Base-by-base conservation (phyloP, 441 rosid genomes). In the Pelargonium exstipulatum region DNA sequence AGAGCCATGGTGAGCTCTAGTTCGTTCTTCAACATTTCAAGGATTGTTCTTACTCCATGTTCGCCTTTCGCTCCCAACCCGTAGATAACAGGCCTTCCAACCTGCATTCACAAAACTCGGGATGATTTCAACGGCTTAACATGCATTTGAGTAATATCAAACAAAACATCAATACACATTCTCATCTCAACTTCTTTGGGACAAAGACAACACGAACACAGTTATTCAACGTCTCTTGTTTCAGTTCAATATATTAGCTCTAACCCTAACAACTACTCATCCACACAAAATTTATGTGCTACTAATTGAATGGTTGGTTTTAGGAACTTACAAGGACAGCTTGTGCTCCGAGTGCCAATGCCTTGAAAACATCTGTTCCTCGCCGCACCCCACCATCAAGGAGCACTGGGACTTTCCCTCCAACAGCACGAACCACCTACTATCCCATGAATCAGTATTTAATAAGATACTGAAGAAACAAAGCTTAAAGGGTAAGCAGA, bases 271-370 rank as follows among this genome's bases (percentile, higher is more conserved):
- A 46, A 46, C 4, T 32, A 32, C 6, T 32, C 37, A 3, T 32
- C 14, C 13, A 46, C n/a, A 46, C 53, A 46, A 48, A 48, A 13
- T 4, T 1, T n/a, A 12, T 48, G 4, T 48, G 55, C 55, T 14
- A 48, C 55, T 14, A 48, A n/a, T 48, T 48, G n/a, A 12, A 48
- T 10, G 55, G 55, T 48, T 14, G 16, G 55, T 12, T 48, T 48
- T 6, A 48, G 16, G 55, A 48, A 78, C 99, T 83, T 80, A 95
- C 99, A 81, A 95, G 92, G 73, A 95, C 79, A 74, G 96, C 99
- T 9, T 96, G 86, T 22, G 99, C 98, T 53, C 99, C 99, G 9
- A 95, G 84, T 68, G 99, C 99, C 78, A 95, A 76, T 42, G 99
- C 98, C 83, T 95, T 91, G 86, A 94, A 90, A 76, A 94, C 82